Evolutionary conservation across 2,329 filamentous ascomycete genomes (phyloP), one percentile per base, ranked within the genome.

Genomic region (Trichoderma endophyticum): DNA sequence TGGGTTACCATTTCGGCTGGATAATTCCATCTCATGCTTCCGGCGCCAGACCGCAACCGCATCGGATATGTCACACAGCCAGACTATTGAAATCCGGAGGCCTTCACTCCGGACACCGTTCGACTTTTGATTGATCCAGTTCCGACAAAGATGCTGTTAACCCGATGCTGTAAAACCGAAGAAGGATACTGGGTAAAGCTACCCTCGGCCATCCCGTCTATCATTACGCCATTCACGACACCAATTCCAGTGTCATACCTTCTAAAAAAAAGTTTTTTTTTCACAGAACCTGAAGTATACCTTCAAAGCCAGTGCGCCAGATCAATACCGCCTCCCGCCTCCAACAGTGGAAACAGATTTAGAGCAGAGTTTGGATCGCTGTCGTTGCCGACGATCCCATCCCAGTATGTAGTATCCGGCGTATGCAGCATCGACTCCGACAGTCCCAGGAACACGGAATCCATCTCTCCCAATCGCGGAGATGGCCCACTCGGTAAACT

Each of bases 311-410:
- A 80, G 73, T 83, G 81, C 8, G 82, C 85, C 54, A 88, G 77
- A 75, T 88, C 86, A 69, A 88, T 88, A 8, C 86, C 86, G 0
- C 86, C 86, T 1, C 85, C 84, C 0, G 82, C 82, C 48, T 88
- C 86, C 43, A 88, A 76, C 61, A 88, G 72, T 1, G 86, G 83
- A 74, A 88, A 88, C 15, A 88, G 70, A 67, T 88, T 88, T 26
- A 88, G 70, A 73, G 72, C 84, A 76, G 76, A 86, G 77, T 71
- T 83, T 74, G 83, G 81, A 67, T 86, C 85, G 4, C 78, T 79
- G 6, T 84, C 84, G 12, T 77, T 77, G 0, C 82, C 82, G 21
- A 82, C 76, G 5, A 79, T 79, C 2, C 78, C 80, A 64, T 79
- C 80, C 77, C 84, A 81, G 9, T 82, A 79, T 2, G 80, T 81